Base-by-base conservation (phyloP, 176 grass and related monocot genomes). In the Typha latifolia region DNA sequence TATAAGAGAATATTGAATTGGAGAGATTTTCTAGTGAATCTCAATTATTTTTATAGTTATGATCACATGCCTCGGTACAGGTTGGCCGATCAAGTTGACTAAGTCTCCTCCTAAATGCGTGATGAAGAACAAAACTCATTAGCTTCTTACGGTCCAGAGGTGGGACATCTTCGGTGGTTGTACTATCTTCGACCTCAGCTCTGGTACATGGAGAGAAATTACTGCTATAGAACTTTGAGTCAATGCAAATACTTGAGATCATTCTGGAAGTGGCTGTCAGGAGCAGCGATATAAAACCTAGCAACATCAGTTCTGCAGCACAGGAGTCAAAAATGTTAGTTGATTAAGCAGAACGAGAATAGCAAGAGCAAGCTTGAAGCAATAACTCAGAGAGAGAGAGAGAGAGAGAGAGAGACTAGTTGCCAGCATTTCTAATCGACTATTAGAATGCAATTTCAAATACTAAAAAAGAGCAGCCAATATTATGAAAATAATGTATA, bases 201-300 rank as follows among this genome's bases (percentile, higher is more conserved):
- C 57, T 81, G n/a, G 72, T 90, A 80, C 93, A 97, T 3, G 93
- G 93, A 4, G 88, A 92, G 78, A 97, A 97, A 22, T 67, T 84
- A 53, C 80, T 72, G 34, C 84, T 77, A 26, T 92, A 97, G 72
- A 74, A 97, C 72, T 86, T 87, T 14, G 93, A 92, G 61, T 89
- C 72, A 4, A 97, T 92, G 83, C 93, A 97, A 61, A 97, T 85
- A 23, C 83, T 82, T 20, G 93, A 89, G 63, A 97, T 97, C 4
- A 84, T 84, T 73, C 88, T 84, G 34, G 93, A 97, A 21, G 93
- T 89, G 6, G 88, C 93, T 32, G 84, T 78, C 26, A 97, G 75
- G 20, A 97, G 80, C 59, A 97, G 78, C 18, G 93, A 97, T 80
- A 97, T 97, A 84, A 97, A 92, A 12, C 93, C 93, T 14, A 97